Percentiles rank a stretch among this genome's conserved stretches.
These are phyloP conservation scores for Cubamyces lactineus DNA, from an alignment of 768 basidiomycete genomes.

Conservation along the genomic window DNA sequence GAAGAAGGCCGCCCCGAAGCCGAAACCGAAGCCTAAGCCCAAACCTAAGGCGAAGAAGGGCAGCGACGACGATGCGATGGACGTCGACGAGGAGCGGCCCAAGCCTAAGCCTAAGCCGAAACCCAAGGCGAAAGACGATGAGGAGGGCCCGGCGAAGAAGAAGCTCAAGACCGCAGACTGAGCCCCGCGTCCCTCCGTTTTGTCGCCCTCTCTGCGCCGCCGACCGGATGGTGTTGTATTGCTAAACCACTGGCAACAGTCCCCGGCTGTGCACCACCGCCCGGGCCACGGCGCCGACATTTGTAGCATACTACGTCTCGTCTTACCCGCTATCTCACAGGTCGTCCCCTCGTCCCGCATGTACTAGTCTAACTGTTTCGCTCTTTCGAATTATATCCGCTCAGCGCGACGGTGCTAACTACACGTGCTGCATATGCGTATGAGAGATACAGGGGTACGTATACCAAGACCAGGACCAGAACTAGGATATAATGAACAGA, in stretches of 20 bases:
- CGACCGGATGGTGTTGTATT: not conserved
- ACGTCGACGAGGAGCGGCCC: constrained; percentile 40
- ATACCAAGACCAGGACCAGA: no score
- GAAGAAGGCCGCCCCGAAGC: constrained; percentile 53
- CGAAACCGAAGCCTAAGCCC: constrained; percentile 54
- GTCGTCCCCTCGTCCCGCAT: not conserved
- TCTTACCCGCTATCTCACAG: not conserved
- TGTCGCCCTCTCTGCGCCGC: not conserved
- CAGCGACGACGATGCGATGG: constrained; percentile 45
- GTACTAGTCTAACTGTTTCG: constrained; percentile 7
- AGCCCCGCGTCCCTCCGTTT: not conserved
- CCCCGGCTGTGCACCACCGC: no score
- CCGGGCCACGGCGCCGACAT: not conserved
- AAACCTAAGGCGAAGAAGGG: constrained; percentile 51
- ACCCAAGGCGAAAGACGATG: constrained; percentile 46
- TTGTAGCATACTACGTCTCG: constrained; percentile 9
- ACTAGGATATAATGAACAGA: constrained; percentile 4
- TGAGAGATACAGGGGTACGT: constrained; percentile 5
- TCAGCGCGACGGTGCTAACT: constrained; percentile 5
- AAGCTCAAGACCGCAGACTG: constrained; percentile 64
- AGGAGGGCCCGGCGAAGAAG: constrained; percentile 69
- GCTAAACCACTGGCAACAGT: no score
- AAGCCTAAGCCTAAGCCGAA: constrained; percentile 47
- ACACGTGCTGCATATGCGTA: constrained; percentile 17
- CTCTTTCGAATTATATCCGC: constrained; percentile 6